These are phyloP conservation scores for Stereocaulon alpinum DNA, from an alignment of 495 filamentous ascomycete species.

Conservation along the genomic window DNA sequence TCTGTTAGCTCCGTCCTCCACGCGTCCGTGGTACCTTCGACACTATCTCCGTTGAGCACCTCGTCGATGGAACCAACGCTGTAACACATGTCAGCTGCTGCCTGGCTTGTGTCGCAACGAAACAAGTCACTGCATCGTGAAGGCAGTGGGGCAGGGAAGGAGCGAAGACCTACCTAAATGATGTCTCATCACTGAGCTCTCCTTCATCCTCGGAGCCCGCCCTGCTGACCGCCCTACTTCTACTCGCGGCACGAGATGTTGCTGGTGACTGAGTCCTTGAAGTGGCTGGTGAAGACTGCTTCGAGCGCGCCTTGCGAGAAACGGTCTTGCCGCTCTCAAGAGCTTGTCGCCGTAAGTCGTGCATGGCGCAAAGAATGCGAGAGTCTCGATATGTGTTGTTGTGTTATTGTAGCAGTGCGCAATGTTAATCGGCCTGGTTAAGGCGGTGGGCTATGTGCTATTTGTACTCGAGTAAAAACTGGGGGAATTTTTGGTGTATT, in stretches of 20 bases:
- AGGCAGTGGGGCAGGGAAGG: slow-evolving; percentile 5
- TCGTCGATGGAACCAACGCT: slow-evolving; percentile 50
- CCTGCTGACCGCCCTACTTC: slow-evolving; percentile 33
- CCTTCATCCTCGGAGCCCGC: slow-evolving; percentile 73
- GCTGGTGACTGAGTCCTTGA: slow-evolving; percentile 53
- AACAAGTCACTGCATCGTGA: neutral
- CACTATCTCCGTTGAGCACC: slow-evolving; percentile 41
- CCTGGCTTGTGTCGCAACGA: neutral
- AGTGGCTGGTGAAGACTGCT: slow-evolving; percentile 52
- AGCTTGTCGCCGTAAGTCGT: slow-evolving; percentile 71
- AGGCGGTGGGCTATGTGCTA: slow-evolving; percentile 7
- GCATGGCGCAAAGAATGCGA: slow-evolving; percentile 40
- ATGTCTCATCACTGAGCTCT: slow-evolving; percentile 55
- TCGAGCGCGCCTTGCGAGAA: slow-evolving; percentile 76
- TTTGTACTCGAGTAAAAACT: slow-evolving; percentile 15
- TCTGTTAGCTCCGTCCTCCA: slow-evolving; percentile 61
- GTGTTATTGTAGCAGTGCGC: neutral
- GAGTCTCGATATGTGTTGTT: neutral
- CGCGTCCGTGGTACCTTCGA: slow-evolving; percentile 39
- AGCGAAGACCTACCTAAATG: slow-evolving; percentile 47
- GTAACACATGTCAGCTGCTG: neutral
- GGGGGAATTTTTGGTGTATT: slow-evolving; percentile 21
- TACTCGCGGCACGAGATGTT: slow-evolving; percentile 32
- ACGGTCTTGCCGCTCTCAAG: slow-evolving; percentile 85
- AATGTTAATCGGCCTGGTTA: neutral